Conservation (phyloP, 345 rosid species). For the Adansonia digitata region DNA sequence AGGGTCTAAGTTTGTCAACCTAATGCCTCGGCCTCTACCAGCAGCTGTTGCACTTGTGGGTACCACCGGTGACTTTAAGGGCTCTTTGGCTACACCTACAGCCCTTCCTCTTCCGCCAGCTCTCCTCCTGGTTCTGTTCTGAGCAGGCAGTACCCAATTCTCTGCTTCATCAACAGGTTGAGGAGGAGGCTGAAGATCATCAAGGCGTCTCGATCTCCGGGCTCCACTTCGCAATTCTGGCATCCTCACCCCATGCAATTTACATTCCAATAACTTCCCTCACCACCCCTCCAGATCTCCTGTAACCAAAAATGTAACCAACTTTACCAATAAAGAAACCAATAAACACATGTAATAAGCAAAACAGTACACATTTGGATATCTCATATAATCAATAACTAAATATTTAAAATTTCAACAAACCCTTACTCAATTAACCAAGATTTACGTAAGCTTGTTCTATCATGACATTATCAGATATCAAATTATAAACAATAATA, state of each 20-base stretch:
- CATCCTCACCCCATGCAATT: conserved; percentile 96
- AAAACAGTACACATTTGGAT: neutral
- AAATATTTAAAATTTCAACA: neutral
- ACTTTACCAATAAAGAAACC: conserved; percentile 5
- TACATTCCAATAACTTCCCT: conserved; percentile 37
- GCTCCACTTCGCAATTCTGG: conserved; percentile 98
- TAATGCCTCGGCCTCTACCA: conserved; percentile 83
- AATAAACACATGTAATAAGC: neutral
- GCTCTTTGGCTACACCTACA: conserved; percentile 67
- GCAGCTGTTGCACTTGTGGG: conserved; percentile 68
- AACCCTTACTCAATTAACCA: conserved; percentile 7
- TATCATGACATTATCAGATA: conserved; percentile 1
- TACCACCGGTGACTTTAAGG: conserved; percentile 38
- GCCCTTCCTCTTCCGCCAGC: conserved; percentile 93
- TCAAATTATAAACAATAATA: conserved; percentile 2
- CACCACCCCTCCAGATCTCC: conserved; percentile 33
- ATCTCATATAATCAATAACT: conserved; percentile 9
- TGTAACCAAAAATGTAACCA: conserved; percentile 26
- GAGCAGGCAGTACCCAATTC: conserved; percentile 61
- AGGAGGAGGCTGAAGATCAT: conserved; percentile 73
- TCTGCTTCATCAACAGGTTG: conserved; percentile 67
- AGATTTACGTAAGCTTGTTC: conserved; percentile 1
- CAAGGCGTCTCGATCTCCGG: conserved; percentile 89
- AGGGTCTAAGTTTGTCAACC: conserved; percentile 81
- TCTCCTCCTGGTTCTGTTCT: conserved; percentile 78